phyloP scores from a whole-genome alignment of 192 early-diverging fungal species.

The Geosiphon pyriformis region DNA sequence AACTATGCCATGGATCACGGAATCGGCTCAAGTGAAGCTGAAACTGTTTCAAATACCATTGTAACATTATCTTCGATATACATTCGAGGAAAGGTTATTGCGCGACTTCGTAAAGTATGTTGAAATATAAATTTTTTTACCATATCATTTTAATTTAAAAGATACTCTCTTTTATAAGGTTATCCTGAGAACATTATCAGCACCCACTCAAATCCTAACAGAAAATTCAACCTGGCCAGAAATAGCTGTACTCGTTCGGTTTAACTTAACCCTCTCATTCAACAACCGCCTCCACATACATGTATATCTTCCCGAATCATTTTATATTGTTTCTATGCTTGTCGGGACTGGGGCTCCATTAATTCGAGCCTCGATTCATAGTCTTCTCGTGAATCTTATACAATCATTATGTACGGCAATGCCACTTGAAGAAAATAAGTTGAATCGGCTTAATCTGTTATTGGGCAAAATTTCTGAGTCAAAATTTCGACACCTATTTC shows the following conservation, averaged over 20 bases:
- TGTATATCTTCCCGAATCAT: conserved; percentile 79
- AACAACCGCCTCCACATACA: conserved; percentile 65
- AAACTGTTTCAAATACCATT: conserved; percentile 82
- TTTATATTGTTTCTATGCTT: conserved; percentile 77
- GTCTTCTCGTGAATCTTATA: conserved; percentile 85
- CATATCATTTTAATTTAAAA: not conserved
- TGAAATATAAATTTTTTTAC: not conserved
- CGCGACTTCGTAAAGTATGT: conserved; percentile 66
- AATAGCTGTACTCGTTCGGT: conserved; percentile 84
- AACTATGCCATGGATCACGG: conserved; percentile 72
- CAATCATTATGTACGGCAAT: conserved; percentile 70
- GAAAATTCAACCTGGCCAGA: conserved; percentile 86
- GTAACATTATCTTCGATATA: conserved; percentile 74
- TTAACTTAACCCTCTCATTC: conserved; percentile 86
- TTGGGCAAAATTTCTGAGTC: conserved; percentile 76
- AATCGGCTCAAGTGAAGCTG: conserved; percentile 67
- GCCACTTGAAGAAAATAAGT: conserved; percentile 47
- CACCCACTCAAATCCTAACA: conserved; percentile 61
- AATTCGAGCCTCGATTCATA: conserved; percentile 83
- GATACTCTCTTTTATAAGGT: conserved; percentile 31
- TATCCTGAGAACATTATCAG: conserved; percentile 67
- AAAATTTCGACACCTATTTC: conserved; percentile 74
- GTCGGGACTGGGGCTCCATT: conserved; percentile 79
- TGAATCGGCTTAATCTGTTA: conserved; percentile 50
- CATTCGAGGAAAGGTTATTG: conserved; percentile 76